A percentile compares a stretch with the other conserved stretches of the same genome.
These are phyloP conservation scores for Vickermania spadyakhi DNA, from an alignment of 208 protist genomes.

Conservation along the genomic window DNA sequence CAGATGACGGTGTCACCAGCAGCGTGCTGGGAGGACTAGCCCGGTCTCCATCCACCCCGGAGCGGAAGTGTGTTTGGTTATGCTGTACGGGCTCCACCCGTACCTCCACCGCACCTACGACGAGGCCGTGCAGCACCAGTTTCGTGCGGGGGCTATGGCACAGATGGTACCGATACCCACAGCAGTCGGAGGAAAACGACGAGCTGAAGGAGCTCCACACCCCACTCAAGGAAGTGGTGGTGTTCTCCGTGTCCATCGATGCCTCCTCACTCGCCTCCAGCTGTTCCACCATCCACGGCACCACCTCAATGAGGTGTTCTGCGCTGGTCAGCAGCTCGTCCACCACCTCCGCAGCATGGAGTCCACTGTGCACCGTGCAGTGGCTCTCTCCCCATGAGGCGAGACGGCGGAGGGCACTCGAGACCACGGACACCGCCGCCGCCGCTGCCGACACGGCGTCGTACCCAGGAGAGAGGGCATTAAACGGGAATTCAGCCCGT, in stretches of 20 bases:
- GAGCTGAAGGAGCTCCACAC: background rate
- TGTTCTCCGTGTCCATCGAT: no score
- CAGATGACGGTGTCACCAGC: background rate
- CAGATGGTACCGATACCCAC: background rate
- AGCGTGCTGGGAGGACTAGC: constrained; percentile 1
- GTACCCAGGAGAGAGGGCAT: background rate
- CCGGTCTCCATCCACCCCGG: no score
- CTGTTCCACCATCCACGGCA: background rate
- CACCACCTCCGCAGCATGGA: background rate
- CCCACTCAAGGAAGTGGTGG: background rate
- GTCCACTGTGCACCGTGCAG: no score
- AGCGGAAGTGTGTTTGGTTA: no score
- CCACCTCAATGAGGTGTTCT: background rate
- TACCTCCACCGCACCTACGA: constrained; percentile 1
- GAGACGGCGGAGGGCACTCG: background rate
- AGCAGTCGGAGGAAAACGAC: background rate
- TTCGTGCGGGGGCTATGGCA: background rate
- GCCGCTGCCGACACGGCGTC: background rate
- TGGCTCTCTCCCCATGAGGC: no score
- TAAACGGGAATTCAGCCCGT: background rate
- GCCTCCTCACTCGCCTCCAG: background rate
- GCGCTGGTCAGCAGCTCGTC: background rate
- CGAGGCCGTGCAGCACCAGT: background rate
- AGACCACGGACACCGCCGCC: background rate
- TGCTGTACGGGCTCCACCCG: no score